phyloP scores from a whole-genome alignment of 2,329 filamentous ascomycete genomes.

The Penicillium brevicompactum region DNA sequence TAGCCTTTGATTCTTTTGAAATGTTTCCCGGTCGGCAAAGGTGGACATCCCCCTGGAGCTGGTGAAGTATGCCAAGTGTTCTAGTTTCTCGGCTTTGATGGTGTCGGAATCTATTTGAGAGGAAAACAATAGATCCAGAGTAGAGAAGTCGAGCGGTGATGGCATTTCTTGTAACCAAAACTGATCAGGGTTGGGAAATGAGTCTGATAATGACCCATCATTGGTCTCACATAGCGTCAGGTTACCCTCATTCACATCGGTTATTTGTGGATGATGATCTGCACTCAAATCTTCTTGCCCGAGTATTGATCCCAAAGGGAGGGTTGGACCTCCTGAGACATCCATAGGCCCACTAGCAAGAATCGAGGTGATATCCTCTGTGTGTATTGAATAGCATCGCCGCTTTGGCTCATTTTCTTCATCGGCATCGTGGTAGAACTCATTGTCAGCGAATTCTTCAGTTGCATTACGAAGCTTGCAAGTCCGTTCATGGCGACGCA shows the following conservation, averaged over 20 bases:
- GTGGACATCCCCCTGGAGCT: constrained; percentile 23
- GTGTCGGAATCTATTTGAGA: constrained; percentile 14
- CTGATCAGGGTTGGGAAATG: not conserved
- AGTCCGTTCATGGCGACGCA: constrained; percentile 25
- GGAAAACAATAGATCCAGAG: constrained; percentile 18
- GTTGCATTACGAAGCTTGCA: constrained; percentile 14
- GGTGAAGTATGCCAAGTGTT: constrained; percentile 27
- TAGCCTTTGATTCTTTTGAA: constrained; percentile 19
- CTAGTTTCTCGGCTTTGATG: constrained; percentile 17
- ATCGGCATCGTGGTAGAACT: not conserved
- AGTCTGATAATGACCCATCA: not conserved
- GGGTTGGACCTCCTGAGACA: not conserved
- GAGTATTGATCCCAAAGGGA: too few relatives aligned
- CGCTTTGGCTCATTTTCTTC: not conserved
- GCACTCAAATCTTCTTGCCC: not conserved
- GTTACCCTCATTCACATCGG: not conserved
- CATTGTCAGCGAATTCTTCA: not conserved
- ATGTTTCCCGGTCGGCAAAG: constrained; percentile 21
- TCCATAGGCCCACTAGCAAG: not conserved
- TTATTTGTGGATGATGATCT: not conserved
- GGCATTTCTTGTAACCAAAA: not conserved
- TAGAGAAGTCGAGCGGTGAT: constrained; percentile 17
- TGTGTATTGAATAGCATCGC: not conserved
- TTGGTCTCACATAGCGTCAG: not conserved
- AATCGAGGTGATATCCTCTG: not conserved